Evolutionary conservation across 2,329 filamentous ascomycete species (phyloP).

Genomic region (Torrubiellomyces zombiae): DNA sequence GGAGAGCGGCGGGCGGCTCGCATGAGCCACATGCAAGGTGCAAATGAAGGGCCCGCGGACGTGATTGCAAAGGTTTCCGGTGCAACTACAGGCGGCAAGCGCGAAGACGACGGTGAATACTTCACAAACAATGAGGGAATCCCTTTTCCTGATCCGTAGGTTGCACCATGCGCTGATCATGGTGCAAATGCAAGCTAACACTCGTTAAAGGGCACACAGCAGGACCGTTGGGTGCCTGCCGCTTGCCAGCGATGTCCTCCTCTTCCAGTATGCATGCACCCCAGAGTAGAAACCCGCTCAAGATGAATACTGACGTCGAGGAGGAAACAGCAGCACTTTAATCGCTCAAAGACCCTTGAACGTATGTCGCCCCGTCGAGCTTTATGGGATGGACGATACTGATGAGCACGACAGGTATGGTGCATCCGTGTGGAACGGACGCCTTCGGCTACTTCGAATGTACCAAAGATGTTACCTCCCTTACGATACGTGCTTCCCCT

Average conservation of each 20-base stretch:
- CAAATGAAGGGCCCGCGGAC: slow-evolving; percentile 3
- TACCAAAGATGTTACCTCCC: no score
- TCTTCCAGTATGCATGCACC: slow-evolving; percentile 1
- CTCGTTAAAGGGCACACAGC: neutral
- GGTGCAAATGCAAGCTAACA: neutral
- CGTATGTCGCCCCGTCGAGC: no score
- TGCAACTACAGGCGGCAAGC: slow-evolving; percentile 1
- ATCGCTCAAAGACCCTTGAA: no score
- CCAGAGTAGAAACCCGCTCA: slow-evolving; percentile 1
- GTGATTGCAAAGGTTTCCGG: slow-evolving; percentile 3
- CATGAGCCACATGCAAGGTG: slow-evolving; percentile 3
- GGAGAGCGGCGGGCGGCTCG: slow-evolving; percentile 2
- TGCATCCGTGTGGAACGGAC: no score
- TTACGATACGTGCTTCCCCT: no score
- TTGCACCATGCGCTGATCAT: neutral
- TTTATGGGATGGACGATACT: no score
- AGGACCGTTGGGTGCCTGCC: slow-evolving; percentile 1
- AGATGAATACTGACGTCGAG: slow-evolving; percentile 22
- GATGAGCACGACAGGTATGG: no score
- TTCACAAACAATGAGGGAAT: slow-evolving; percentile 4
- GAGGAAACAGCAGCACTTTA: no score
- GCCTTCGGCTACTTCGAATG: no score
- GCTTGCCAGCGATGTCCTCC: slow-evolving; percentile 1
- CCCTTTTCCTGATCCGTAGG: slow-evolving; percentile 3
- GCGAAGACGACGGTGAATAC: slow-evolving; percentile 1